Evolutionary conservation across 768 basidiomycete genomes (phyloP).

Genomic region (Lanmaoa rubissima): DNA sequence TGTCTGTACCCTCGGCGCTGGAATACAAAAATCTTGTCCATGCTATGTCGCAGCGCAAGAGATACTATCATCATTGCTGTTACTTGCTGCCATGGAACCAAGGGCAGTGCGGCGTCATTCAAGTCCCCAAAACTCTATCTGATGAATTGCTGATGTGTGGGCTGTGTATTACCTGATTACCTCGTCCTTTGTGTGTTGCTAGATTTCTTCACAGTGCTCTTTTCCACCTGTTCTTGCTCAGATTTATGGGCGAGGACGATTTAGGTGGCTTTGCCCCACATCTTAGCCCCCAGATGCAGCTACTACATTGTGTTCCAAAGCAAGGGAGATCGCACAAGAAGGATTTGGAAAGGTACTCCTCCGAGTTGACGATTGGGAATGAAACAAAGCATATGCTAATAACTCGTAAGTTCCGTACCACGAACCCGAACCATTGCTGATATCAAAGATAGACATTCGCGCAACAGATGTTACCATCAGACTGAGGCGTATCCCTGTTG

Average conservation of each 20-base stretch:
- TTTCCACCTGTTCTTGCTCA: not conserved
- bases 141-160: too few relatives aligned
- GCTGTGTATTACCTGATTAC: too few relatives aligned
- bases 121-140: too few relatives aligned
- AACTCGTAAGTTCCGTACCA: not conserved
- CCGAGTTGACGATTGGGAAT: not conserved
- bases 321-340: not conserved
- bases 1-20: too few relatives aligned
- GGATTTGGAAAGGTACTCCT: not conserved
- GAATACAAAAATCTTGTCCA: too few relatives aligned
- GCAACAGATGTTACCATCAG: not conserved
- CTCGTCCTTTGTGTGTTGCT: not conserved
- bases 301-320: not conserved
- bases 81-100: too few relatives aligned
- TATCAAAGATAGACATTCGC: not conserved
- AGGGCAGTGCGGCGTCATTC: too few relatives aligned
- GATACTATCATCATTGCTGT: too few relatives aligned
- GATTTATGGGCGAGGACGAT: not conserved
- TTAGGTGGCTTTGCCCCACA: not conserved
- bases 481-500: not conserved
- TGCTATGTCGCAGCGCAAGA: too few relatives aligned
- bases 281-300: not conserved
- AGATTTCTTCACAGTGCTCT: not conserved
- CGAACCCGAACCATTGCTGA: not conserved
- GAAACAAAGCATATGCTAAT: not conserved